Evolutionary conservation across 768 basidiomycete species (phyloP).

Genomic region (Clitopilus hobsonii): DNA sequence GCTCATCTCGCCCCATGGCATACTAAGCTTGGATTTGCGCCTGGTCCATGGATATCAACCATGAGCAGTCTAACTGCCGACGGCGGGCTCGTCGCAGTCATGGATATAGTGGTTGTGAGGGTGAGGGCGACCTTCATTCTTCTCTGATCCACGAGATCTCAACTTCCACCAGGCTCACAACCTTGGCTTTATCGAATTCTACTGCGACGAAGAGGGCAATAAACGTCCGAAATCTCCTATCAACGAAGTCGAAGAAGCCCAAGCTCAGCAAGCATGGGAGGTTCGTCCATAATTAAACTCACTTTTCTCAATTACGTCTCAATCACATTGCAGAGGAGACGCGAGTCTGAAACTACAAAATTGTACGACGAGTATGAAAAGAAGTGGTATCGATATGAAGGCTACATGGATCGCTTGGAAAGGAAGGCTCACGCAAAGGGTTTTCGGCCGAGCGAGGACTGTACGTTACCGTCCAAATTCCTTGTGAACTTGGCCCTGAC

Average conservation of each 20-base stretch:
- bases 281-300: conserved; percentile 31
- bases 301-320: not conserved
- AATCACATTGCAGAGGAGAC: conserved; percentile 39
- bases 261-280: conserved; percentile 62
- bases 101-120: conserved; percentile 73
- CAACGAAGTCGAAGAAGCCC: conserved; percentile 65
- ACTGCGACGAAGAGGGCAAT: conserved; percentile 42
- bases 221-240: conserved; percentile 56
- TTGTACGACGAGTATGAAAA: conserved; percentile 56
- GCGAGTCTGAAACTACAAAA: conserved; percentile 54
- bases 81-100: conserved; percentile 71
- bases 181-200: conserved; percentile 74
- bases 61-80: conserved; percentile 75
- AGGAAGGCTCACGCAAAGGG: conserved; percentile 42
- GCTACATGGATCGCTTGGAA: conserved; percentile 65
- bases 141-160: not conserved
- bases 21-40: conserved; percentile 76
- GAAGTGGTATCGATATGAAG: conserved; percentile 45
- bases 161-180: conserved; percentile 51
- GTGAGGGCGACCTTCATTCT: conserved; percentile 23
- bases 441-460: conserved; percentile 17
- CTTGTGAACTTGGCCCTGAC: conserved; percentile 2
- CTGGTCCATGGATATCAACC: conserved; percentile 63
- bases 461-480: not conserved
- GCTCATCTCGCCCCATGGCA: conserved; percentile 88